These are phyloP conservation scores for Coprinellus aureogranulatus DNA, from an alignment of 768 basidiomycete species.

Conservation along the genomic window DNA sequence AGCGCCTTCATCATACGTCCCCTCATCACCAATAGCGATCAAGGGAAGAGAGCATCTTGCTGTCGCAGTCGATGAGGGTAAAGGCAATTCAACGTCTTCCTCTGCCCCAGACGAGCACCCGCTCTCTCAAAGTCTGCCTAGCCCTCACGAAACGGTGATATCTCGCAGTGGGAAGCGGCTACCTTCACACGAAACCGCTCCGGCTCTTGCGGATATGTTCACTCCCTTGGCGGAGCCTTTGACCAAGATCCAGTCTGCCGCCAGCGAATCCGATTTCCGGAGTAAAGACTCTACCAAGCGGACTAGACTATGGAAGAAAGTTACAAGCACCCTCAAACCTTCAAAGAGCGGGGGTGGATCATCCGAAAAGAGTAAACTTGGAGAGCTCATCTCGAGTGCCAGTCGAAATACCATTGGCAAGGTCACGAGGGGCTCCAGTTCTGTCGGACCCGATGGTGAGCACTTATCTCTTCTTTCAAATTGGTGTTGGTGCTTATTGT, in stretches of 20 bases:
- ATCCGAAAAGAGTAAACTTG: slow-evolving; percentile 2
- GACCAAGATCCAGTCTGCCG: slow-evolving; percentile 1
- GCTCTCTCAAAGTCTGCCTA: neutral
- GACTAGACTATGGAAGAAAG: slow-evolving; percentile 36
- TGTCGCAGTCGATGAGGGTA: neutral
- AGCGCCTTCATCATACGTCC: slow-evolving; percentile 16
- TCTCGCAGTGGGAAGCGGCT: neutral
- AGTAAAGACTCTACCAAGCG: neutral
- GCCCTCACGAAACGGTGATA: neutral
- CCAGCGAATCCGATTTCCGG: neutral
- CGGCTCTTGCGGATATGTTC: slow-evolving; percentile 8
- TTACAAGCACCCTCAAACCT: slow-evolving; percentile 31
- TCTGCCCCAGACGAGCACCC: neutral
- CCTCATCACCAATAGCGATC: neutral
- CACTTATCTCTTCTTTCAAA: too few relatives aligned
- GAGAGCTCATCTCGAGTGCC: neutral
- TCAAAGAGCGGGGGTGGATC: slow-evolving; percentile 14
- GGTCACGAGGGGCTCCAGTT: too few relatives aligned
- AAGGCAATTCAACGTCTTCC: neutral
- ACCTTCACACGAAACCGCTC: neutral
- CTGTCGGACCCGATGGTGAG: too few relatives aligned
- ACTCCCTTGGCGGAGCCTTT: slow-evolving; percentile 5
- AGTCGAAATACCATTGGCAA: neutral
- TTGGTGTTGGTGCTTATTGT: too few relatives aligned
- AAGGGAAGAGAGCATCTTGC: neutral